phyloP scores from a whole-genome alignment of 768 basidiomycete genomes.

The Kockovaella imperatae region DNA sequence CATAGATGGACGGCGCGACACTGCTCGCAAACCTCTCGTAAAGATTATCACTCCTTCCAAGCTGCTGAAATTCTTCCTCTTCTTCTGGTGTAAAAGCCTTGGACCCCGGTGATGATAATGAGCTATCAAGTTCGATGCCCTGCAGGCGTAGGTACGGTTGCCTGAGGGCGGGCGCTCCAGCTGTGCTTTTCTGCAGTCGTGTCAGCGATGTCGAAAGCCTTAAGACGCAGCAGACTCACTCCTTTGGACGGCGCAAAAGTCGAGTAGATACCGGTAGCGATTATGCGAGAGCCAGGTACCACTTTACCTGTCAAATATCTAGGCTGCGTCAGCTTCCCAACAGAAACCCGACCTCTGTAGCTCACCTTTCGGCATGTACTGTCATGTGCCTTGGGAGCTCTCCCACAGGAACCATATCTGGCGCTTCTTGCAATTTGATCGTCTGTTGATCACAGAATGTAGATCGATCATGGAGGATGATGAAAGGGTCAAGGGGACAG shows the following conservation, averaged over 20 bases:
- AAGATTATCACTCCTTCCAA: conserved; percentile 78
- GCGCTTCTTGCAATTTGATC: conserved; percentile 94
- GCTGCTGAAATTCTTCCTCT: conserved; percentile 89
- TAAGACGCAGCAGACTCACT: conserved; percentile 20
- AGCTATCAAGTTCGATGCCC: conserved; percentile 81
- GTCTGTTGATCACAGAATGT: conserved; percentile 92
- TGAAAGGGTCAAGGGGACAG: conserved; percentile 91
- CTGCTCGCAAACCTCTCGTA: conserved; percentile 90
- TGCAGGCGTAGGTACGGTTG: conserved; percentile 89
- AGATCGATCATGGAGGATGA: conserved; percentile 90
- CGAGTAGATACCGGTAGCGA: conserved; percentile 93
- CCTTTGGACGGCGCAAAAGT: conserved; percentile 81
- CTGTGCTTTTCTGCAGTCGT: conserved; percentile 44
- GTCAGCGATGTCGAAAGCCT: not conserved
- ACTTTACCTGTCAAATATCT: conserved; percentile 80
- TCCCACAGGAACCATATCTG: conserved; percentile 99
- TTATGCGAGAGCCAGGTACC: conserved; percentile 88
- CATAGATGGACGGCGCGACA: conserved; percentile 94
- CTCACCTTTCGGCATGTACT: conserved; percentile 69
- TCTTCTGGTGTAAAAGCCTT: conserved; percentile 77
- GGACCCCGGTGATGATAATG: conserved; percentile 67
- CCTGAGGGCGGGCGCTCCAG: conserved; percentile 79
- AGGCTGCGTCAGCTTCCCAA: not conserved
- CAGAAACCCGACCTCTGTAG: not conserved
- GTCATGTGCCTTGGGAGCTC: conserved; percentile 94